phyloP scores from a whole-genome alignment of 805 yeast species.

The Pichia manshurica region DNA sequence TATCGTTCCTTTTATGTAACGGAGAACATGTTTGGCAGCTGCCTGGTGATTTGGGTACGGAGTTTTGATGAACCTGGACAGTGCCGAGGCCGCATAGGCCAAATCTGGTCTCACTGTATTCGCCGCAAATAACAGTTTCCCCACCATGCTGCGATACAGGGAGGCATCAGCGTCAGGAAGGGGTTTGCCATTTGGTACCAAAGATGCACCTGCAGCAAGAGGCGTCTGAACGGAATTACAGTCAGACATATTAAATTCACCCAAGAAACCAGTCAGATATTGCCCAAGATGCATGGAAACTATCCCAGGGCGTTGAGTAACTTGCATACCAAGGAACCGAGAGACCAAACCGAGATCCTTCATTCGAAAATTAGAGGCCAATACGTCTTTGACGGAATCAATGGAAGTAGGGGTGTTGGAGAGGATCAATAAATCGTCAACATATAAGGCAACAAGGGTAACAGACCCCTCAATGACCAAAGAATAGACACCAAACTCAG shows the following conservation, averaged over 20 bases:
- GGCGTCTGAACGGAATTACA: conserved; percentile 2
- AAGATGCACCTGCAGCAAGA: background rate
- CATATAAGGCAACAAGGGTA: too few species aligned
- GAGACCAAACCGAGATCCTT: too few species aligned
- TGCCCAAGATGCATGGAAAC: background rate
- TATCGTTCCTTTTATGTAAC: conserved; percentile 6
- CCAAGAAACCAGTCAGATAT: background rate
- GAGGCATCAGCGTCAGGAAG: background rate
- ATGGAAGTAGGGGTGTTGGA: too few species aligned
- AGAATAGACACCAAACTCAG: too few species aligned
- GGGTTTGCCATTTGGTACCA: background rate
- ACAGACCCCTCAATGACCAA: too few species aligned
- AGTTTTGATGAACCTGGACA: background rate
- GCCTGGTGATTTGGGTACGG: conserved; percentile 1
- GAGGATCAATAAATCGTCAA: too few species aligned
- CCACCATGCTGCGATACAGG: conserved; percentile 4
- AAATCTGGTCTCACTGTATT: conserved; percentile 2
- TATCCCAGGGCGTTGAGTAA: background rate
- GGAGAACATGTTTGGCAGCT: conserved; percentile 5
- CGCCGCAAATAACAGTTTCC: conserved; percentile 3
- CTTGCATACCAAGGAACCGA: too few species aligned
- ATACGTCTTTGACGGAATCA: too few species aligned
- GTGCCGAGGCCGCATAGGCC: conserved; percentile 1
- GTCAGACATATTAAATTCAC: background rate
- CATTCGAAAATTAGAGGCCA: too few species aligned